Evolutionary conservation across 1,139 yeast genomes (phyloP).

Genomic region (Insectozyma bohioensis): DNA sequence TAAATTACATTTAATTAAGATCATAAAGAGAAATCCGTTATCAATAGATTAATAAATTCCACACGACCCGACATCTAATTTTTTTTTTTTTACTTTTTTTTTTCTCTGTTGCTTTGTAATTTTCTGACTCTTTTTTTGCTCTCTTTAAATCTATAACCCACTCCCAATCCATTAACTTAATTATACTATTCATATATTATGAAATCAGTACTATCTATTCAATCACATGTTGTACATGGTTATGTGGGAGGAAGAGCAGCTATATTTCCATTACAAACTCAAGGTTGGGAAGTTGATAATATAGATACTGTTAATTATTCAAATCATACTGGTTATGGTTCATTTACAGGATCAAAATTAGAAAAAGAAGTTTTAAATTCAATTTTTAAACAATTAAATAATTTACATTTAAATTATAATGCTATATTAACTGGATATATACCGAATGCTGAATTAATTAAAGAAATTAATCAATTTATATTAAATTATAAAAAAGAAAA

Average conservation of each 20-base stretch:
- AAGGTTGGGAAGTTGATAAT: conserved; percentile 47
- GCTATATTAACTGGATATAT: conserved; percentile 38
- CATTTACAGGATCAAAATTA: conserved; percentile 28
- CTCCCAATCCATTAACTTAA: too few relatives aligned
- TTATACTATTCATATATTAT: conserved; percentile 7
- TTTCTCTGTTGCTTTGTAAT: not conserved
- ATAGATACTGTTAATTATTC: conserved; percentile 44
- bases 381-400: conserved; percentile 13
- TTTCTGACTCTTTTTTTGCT: not conserved
- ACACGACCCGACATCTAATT: too few relatives aligned
- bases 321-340: conserved; percentile 49
- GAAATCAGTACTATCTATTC: conserved; percentile 34
- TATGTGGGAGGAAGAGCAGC: conserved; percentile 47
- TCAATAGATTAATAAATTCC: too few relatives aligned
- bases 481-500: conserved; percentile 13
- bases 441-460: conserved; percentile 33
- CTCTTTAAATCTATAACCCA: not conserved
- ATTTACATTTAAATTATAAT: conserved; percentile 20
- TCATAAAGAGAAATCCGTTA: too few relatives aligned
- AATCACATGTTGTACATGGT: conserved; percentile 49
- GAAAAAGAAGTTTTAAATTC: conserved; percentile 13
- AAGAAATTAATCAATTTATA: conserved; percentile 18
- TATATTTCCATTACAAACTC: conserved; percentile 41
- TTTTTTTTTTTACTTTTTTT: too few relatives aligned
- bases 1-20: too few relatives aligned